phyloP scores from a whole-genome alignment of 768 basidiomycete species.

The Serendipita sp. region DNA sequence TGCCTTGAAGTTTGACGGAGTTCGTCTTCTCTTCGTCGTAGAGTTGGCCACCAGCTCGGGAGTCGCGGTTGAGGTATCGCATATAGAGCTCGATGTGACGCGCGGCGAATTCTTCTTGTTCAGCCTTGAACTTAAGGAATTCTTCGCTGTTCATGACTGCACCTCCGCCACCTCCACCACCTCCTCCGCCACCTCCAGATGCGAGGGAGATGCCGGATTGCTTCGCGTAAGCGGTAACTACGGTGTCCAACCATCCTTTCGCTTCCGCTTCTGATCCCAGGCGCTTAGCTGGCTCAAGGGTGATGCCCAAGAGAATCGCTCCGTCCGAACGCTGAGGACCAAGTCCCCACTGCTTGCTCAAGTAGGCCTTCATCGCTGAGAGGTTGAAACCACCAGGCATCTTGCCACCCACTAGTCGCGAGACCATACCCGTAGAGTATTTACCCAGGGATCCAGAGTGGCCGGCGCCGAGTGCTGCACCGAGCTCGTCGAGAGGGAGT shows the following conservation, averaged over 20 bases:
- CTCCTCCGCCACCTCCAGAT: slow-evolving; percentile 42
- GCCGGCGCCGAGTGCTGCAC: slow-evolving; percentile 63
- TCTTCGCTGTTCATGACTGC: slow-evolving; percentile 95
- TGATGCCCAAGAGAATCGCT: slow-evolving; percentile 78
- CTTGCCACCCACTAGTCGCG: slow-evolving; percentile 84
- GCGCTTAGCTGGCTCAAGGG: slow-evolving; percentile 88
- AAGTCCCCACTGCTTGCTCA: slow-evolving; percentile 91
- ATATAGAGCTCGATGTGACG: slow-evolving; percentile 94
- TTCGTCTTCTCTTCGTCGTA: slow-evolving; percentile 76
- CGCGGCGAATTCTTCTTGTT: slow-evolving; percentile 80
- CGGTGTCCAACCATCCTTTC: slow-evolving; percentile 79
- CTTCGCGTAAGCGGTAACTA: slow-evolving; percentile 74
- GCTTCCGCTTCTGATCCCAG: slow-evolving; percentile 81
- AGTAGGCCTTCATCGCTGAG: slow-evolving; percentile 74
- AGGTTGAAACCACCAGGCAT: slow-evolving; percentile 99
- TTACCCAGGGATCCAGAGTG: slow-evolving; percentile 83
- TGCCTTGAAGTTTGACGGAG: slow-evolving; percentile 54
- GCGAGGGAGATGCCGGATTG: slow-evolving; percentile 76
- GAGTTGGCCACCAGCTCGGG: slow-evolving; percentile 79
- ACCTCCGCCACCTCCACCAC: slow-evolving; percentile 48
- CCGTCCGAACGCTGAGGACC: slow-evolving; percentile 79
- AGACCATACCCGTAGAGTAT: slow-evolving; percentile 77
- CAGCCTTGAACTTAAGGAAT: slow-evolving; percentile 88
- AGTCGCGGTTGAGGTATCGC: slow-evolving; percentile 89
- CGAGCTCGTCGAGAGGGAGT: slow-evolving; percentile 88